Conservation (phyloP, 2,329 filamentous ascomycete genomes). For the Claviceps sp. region DNA sequence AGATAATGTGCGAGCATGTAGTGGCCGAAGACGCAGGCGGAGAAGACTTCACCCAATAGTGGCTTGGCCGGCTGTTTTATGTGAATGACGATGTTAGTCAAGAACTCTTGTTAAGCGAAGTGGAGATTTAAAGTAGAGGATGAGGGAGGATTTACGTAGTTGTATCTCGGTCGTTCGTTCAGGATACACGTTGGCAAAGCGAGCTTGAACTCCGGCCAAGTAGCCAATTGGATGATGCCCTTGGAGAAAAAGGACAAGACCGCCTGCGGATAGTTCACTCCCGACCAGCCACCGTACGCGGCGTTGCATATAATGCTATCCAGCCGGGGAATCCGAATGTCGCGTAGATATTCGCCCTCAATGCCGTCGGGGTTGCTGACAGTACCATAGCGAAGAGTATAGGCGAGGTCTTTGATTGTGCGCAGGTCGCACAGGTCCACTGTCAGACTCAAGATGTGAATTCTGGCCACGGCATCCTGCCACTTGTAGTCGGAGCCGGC, state of each 20-base stretch:
- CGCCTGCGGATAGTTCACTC: conserved; percentile 56
- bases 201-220: conserved; percentile 68
- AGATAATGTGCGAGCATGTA: conserved; percentile 78
- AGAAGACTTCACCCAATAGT: conserved; percentile 68
- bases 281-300: conserved; percentile 74
- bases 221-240: conserved; percentile 53
- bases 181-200: conserved; percentile 35
- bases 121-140: not conserved
- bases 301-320: conserved; percentile 78
- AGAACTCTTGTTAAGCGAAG: no score
- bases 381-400: conserved; percentile 28
- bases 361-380: conserved; percentile 31
- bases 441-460: conserved; percentile 46
- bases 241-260: conserved; percentile 38
- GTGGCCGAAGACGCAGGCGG: conserved; percentile 89
- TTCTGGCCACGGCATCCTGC: conserved; percentile 30
- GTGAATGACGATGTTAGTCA: no score
- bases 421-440: conserved; percentile 47
- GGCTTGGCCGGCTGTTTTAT: conserved; percentile 36
- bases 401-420: conserved; percentile 35
- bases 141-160: conserved; percentile 17
- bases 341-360: conserved; percentile 23
- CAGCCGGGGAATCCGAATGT: conserved; percentile 51
- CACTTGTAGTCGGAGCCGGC: conserved; percentile 19
- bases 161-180: conserved; percentile 22